phyloP scores from a whole-genome alignment of 257 asterid genomes.

The Scutellaria baicalensis region DNA sequence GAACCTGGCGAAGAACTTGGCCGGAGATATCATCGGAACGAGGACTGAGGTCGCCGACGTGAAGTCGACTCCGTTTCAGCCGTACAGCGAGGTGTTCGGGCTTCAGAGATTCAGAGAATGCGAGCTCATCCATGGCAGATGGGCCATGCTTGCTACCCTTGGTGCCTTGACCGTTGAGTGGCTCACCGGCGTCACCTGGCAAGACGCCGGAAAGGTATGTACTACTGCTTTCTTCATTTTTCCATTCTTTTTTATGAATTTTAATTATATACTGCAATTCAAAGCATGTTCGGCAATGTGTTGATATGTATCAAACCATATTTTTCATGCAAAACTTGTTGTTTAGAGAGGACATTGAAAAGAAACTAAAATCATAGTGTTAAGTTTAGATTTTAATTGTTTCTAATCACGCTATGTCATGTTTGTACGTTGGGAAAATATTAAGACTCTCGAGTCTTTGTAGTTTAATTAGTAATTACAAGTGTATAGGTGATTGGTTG shows the following conservation, averaged over 20 bases:
- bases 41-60: constrained; percentile 65
- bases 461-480: too few species aligned
- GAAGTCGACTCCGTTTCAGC: constrained; percentile 86
- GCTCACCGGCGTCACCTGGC: constrained; percentile 98
- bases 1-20: constrained; percentile 74
- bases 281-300: too few species aligned
- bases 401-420: too few species aligned
- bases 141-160: constrained; percentile 97
- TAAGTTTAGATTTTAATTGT: too few species aligned
- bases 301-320: too few species aligned
- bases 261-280: too few species aligned
- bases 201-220: constrained; percentile 93
- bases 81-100: constrained; percentile 81
- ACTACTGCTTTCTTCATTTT: not conserved
- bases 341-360: too few species aligned
- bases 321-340: too few species aligned
- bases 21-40: constrained; percentile 78
- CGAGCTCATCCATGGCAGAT: constrained; percentile 94
- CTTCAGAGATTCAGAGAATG: constrained; percentile 91
- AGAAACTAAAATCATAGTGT: too few species aligned
- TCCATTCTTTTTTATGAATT: not conserved
- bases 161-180: constrained; percentile 88
- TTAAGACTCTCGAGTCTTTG: too few species aligned
- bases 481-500: too few species aligned
- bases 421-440: too few species aligned